Evolutionary conservation across 2,329 filamentous ascomycete species (phyloP).

Genomic region (Alternaria novae-zelandiae): DNA sequence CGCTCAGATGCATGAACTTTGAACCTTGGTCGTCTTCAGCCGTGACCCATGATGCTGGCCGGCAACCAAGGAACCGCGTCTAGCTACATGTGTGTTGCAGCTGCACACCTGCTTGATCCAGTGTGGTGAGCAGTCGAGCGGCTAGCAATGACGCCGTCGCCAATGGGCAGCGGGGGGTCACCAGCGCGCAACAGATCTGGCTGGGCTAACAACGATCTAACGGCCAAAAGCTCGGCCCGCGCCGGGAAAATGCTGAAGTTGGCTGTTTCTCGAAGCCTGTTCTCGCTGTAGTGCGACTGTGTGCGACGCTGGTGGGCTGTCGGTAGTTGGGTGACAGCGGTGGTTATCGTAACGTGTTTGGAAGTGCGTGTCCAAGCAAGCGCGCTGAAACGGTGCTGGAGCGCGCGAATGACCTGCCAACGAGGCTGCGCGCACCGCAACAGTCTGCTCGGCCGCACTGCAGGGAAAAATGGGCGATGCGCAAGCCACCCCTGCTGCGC

Average conservation of each 20-base stretch:
- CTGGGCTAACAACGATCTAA: conserved; percentile 38
- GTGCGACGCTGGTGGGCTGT: conserved; percentile 34
- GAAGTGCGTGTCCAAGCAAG: conserved; percentile 17
- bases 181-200: conserved; percentile 45
- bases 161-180: conserved; percentile 27
- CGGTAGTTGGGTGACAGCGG: conserved; percentile 41
- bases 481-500: conserved; percentile 35
- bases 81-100: conserved; percentile 34
- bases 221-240: conserved; percentile 49
- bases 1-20: conserved; percentile 42
- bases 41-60: conserved; percentile 18
- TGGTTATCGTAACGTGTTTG: conserved; percentile 1
- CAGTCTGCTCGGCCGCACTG: conserved; percentile 33
- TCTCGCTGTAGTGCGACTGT: conserved; percentile 28
- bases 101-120: conserved; percentile 46
- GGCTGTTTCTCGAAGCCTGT: conserved; percentile 46
- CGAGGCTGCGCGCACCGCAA: conserved; percentile 37
- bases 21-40: conserved; percentile 27
- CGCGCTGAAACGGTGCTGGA: conserved; percentile 12
- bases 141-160: conserved; percentile 32
- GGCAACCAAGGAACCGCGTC: conserved; percentile 28
- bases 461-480: conserved; percentile 41
- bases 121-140: conserved; percentile 37
- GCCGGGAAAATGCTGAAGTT: conserved; percentile 40
- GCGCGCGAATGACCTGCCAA: conserved; percentile 27